Percentiles rank a stretch among this genome's conserved stretches.
These are phyloP conservation scores for Sporobolomyces phaffii DNA, from an alignment of 768 basidiomycete genomes.

Conservation along the genomic window DNA sequence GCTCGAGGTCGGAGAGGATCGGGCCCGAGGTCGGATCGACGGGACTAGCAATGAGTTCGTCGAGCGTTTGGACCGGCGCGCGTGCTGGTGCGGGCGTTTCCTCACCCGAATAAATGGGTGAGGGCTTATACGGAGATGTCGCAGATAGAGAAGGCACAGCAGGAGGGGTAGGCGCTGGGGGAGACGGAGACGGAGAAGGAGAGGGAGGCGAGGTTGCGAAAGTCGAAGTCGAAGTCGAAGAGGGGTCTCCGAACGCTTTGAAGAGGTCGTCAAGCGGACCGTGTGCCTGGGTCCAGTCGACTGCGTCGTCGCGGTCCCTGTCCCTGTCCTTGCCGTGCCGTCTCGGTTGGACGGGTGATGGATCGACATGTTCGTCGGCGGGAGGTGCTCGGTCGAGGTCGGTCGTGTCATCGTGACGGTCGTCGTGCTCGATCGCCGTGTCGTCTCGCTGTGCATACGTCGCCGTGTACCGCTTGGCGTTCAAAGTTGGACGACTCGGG, in stretches of 20 bases:
- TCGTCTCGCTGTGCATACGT: not conserved
- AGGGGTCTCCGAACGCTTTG: not conserved
- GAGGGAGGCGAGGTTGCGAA: not conserved
- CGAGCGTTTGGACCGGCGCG: not conserved
- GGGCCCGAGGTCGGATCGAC: constrained; percentile 2
- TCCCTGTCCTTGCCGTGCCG: not conserved
- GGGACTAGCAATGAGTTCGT: not conserved
- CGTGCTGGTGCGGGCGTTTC: not conserved
- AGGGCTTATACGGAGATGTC: not conserved
- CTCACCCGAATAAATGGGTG: not conserved
- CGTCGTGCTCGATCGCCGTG: not conserved
- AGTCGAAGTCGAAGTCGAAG: not conserved
- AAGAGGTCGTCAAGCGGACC: not conserved
- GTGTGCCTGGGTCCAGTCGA: not conserved
- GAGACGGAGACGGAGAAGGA: not conserved
- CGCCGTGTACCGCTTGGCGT: not conserved
- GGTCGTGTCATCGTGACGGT: no score
- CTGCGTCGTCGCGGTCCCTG: not conserved
- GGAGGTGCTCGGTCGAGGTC: no score
- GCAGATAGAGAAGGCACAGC: not conserved
- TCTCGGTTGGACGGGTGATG: not conserved
- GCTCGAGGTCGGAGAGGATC: constrained; percentile 6
- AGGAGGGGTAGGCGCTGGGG: not conserved
- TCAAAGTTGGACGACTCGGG: not conserved
- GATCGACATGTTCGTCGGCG: no score